A percentile compares a stretch with the other conserved stretches of the same genome.
These are phyloP conservation scores for Fusarium tupiense DNA, from an alignment of 2,329 filamentous ascomycete genomes.

Conservation along the genomic window DNA sequence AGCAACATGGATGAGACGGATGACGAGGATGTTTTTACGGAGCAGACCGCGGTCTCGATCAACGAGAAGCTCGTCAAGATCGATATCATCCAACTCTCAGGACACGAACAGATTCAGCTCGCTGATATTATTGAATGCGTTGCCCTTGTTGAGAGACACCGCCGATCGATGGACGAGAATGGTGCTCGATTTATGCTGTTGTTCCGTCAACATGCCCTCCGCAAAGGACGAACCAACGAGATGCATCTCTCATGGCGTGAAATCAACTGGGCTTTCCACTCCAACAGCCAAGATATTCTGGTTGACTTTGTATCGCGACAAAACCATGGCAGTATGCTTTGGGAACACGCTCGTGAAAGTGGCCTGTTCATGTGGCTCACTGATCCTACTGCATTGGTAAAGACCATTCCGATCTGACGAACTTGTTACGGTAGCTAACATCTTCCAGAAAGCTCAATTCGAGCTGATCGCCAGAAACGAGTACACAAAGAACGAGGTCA, in stretches of 20 bases:
- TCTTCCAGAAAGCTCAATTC: slow-evolving; percentile 69
- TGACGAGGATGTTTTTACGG: slow-evolving; percentile 73
- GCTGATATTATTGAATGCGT: slow-evolving; percentile 87
- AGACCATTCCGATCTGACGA: background rate
- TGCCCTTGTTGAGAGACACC: slow-evolving; percentile 84
- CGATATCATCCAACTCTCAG: slow-evolving; percentile 81
- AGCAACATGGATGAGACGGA: slow-evolving; percentile 54
- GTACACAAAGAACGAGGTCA: slow-evolving; percentile 87
- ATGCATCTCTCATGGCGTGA: slow-evolving; percentile 79
- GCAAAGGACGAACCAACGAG: slow-evolving; percentile 71
- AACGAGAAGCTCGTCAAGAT: slow-evolving; percentile 81
- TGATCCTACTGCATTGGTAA: slow-evolving; percentile 78
- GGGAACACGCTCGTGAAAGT: slow-evolving; percentile 85
- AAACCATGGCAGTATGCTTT: slow-evolving; percentile 81
- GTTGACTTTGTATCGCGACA: slow-evolving; percentile 83
- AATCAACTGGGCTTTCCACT: slow-evolving; percentile 87
- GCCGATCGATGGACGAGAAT: slow-evolving; percentile 90
- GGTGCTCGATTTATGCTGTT: slow-evolving; percentile 88
- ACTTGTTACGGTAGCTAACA: slow-evolving; percentile 7
- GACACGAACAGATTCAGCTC: slow-evolving; percentile 86
- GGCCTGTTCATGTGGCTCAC: slow-evolving; percentile 96
- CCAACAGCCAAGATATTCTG: slow-evolving; percentile 87
- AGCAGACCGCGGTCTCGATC: slow-evolving; percentile 74
- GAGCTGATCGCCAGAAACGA: slow-evolving; percentile 93
- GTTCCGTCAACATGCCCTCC: slow-evolving; percentile 82